Base-by-base conservation (phyloP, 306 rosid genomes). In the Cicer judaicum region DNA sequence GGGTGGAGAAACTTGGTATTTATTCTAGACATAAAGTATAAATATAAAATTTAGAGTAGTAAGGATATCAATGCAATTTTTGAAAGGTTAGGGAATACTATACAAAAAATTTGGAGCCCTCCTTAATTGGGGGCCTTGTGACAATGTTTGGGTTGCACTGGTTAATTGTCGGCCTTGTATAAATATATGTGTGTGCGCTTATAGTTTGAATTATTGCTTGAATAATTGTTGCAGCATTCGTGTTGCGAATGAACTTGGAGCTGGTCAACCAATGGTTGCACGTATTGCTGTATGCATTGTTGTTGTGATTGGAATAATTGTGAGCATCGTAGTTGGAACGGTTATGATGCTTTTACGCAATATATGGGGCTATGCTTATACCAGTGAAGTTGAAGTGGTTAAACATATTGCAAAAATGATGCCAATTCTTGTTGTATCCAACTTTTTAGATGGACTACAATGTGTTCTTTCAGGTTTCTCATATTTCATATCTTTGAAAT, bases 381-480 rank as follows among this genome's bases (percentile, higher is more conserved):
- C 88, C 75, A 81, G 81, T 36, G 92, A 88, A 61, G 43, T 19
- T 67, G 87, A 90, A 81, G 93, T 92, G 68, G 82, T 85, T 56
- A 69, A 75, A 61, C 84, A 88, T 47, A 76, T 90, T 36, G 87
- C 91, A 52, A 24, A 0, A 75, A 85, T 92, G 93, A 42, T 92
- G 81, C 96, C 96, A 9, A 62, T 62, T 62, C 46, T 62, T 14
- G 68, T 21, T 24, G 16, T 68, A 39, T 85, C 93, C 72, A 79
- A 39, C 24, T 62, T 62, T 41, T 2, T 62, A 1, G 68, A 90
- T 71, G 93, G 92, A 68, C 50, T 90, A 13, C 98, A 90, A 73
- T 78, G 87, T 77, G 96, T 92, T 73, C 93, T 88, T 78, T 87
- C 96, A 84, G 93, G 93, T 81, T 73, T 60, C 10, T 60, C 64